Base-by-base conservation (phyloP, 257 asterid species). In the Penstemon barbatus region DNA sequence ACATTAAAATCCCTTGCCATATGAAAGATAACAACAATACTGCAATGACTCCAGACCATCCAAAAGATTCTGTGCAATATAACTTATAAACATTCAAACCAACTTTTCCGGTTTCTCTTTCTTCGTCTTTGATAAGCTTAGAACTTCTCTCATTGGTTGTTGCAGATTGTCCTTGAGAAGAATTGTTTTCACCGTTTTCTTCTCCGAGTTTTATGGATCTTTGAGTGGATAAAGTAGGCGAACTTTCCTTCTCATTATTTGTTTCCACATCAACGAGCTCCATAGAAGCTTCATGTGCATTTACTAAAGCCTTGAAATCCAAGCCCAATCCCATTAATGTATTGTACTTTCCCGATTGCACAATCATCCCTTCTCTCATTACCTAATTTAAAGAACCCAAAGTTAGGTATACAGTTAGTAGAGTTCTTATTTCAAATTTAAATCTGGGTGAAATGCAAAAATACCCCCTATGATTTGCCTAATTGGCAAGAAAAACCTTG, bases 121-220 rank as follows among this genome's bases (percentile, higher is more conserved):
- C 89, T 62, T 91, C 97, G 0, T 91, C 95, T 65, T 86, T 81
- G 3, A 88, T 81, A 63, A 90, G 90, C 73, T 82, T 86, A 5
- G 89, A 76, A 48, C 65, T 73, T 1, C 71, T 84, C 67, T 64
- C 57, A 18, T 57, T 73, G 51, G 79, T 39, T 18, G 67, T 61
- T 25, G 33, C 2, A 3, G 81, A 36, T 59, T 75, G 65, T 48
- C 69, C 69, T 68, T 44, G 54, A 36, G 70, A 77, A 25, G 65
- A 57, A 50, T 64, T 58, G 5, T 69, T 63, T 45, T 82, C 84
- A 58, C 63, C 25, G 11, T 48, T 63, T 54, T 70, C 40, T 63
- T 63, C 76, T 52, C 53, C 52, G 5, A 12, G 49, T 10, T 63
- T 59, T 3, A 67, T 67, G 12, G 80, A 59, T 44, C 5, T 68